Percentiles rank a stretch among this genome's conserved stretches.
phyloP scores from a whole-genome alignment of 352 stramenopile species.

The Phytophthora litchii region DNA sequence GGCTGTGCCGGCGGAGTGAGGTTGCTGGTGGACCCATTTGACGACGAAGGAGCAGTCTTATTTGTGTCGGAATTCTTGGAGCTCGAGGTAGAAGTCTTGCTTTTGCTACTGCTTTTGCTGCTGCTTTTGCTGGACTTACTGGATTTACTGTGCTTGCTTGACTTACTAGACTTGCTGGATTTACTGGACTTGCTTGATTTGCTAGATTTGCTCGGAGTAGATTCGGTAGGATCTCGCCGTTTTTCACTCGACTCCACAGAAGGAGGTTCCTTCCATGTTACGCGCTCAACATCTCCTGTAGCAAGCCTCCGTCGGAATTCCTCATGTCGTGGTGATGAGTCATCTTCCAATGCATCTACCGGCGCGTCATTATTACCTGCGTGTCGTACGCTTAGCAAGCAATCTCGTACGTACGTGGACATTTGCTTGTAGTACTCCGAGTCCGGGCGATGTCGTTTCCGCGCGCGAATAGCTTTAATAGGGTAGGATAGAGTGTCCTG shows the following conservation, averaged over 20 bases:
- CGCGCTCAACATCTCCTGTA: constrained; percentile 67
- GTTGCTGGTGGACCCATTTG: constrained; percentile 30
- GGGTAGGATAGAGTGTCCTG: constrained; percentile 45
- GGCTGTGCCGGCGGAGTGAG: constrained; percentile 23
- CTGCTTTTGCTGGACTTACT: constrained; percentile 36
- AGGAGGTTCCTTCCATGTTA: constrained; percentile 76
- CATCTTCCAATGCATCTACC: constrained; percentile 57
- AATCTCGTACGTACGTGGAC: constrained; percentile 85
- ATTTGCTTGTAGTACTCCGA: constrained; percentile 86
- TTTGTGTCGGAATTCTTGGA: constrained; percentile 20
- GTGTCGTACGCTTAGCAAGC: constrained; percentile 80
- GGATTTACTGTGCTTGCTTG: constrained; percentile 30
- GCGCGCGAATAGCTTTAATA: constrained; percentile 74
- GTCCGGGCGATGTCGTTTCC: constrained; percentile 84
- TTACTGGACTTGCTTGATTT: constrained; percentile 39
- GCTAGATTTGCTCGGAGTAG: constrained; percentile 21
- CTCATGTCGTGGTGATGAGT: constrained; percentile 45
- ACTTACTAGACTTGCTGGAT: constrained; percentile 35
- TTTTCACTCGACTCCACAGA: constrained; percentile 33
- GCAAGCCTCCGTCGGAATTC: constrained; percentile 78
- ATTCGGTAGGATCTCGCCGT: constrained; percentile 13
- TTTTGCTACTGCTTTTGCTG: constrained; percentile 32
- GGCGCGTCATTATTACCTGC: constrained; percentile 33
- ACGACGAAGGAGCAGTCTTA: constrained; percentile 16
- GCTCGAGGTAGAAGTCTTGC: constrained; percentile 22